Conservation (phyloP, 2,329 filamentous ascomycete species). For the Colletotrichum aenigma region DNA sequence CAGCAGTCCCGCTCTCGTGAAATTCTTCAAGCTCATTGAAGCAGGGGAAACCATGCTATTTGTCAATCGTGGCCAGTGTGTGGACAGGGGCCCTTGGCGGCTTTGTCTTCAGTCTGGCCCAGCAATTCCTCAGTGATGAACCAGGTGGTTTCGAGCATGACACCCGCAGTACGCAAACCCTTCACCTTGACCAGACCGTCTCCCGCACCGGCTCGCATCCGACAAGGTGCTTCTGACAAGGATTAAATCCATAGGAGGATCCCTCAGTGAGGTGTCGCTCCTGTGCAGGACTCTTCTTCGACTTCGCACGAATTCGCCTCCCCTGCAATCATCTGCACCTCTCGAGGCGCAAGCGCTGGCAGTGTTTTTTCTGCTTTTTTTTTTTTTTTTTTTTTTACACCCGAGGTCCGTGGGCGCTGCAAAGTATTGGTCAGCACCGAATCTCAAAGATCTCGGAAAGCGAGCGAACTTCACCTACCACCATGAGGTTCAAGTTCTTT, state of each 20-base stretch:
- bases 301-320: not conserved
- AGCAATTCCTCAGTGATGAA: not conserved
- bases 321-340: not conserved
- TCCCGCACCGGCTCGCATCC: not conserved
- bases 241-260: not conserved
- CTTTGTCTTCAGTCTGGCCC: not conserved
- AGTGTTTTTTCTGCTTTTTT: not conserved
- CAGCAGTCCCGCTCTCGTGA: not conserved
- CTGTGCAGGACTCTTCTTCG: not conserved
- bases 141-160: not conserved
- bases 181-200: not conserved
- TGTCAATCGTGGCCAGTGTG: conserved; percentile 6
- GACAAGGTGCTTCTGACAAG: not conserved
- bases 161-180: not conserved
- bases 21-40: not conserved
- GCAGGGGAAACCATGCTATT: conserved; percentile 17
- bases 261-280: not conserved
- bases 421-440: not conserved
- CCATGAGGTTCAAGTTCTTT: not conserved
- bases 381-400: not conserved
- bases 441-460: not conserved
- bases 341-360: not conserved
- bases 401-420: not conserved
- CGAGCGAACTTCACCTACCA: not conserved
- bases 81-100: not conserved